Base-by-base conservation (phyloP, 140 eudicot genomes). In the Ambrosia hybrid region DNA sequence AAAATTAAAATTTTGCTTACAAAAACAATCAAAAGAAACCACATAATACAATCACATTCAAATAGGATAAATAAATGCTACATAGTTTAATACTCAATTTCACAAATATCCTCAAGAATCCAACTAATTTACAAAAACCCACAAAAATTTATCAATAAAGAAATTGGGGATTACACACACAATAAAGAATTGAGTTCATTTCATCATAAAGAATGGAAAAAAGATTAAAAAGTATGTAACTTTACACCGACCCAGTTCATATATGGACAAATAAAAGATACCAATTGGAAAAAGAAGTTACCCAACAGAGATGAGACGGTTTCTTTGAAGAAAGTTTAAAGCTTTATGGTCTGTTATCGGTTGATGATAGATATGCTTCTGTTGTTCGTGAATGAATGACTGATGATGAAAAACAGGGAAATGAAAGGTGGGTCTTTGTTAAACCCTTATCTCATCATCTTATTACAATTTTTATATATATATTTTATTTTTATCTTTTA, bases 391-490 rank as follows among this genome's bases (percentile, higher is more conserved):
- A 11, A 16, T 65, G 78, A 36, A 49, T 16, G 69, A 71, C 56
- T 63, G 77, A 67, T 57, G 74, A 77, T 77, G 76, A 53, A 71
- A 70, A 71, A 56, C 73, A 78, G 78, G 73, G 65, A 73, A 78
- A 78, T 59, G 83, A 66, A 79, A 79, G 83, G 83, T 79, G 75
- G 75, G 79, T 73, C 79, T 79, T 73, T 73, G n/a, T n/a, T n/a
- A 67, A 79, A 79, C 83, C 83, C 83, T 79, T 79, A 79, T 79
- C 83, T 73, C 79, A 72, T 63, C 75, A 78, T 73, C 79, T 38
- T 73, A 39, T n/a, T n/a, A 51, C 4, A 6, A 16, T 30, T 66
- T 37, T 60, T 30, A 51, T 51, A 16, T 12, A n/a, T n/a, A n/a
- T n/a, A n/a, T n/a, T n/a, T n/a, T 51, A 16, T 12, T 49, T 65